Percentiles rank a stretch among this genome's conserved stretches.
phyloP scores from a whole-genome alignment of 2,329 filamentous ascomycete species.

The Fusarium pseudonygamai region DNA sequence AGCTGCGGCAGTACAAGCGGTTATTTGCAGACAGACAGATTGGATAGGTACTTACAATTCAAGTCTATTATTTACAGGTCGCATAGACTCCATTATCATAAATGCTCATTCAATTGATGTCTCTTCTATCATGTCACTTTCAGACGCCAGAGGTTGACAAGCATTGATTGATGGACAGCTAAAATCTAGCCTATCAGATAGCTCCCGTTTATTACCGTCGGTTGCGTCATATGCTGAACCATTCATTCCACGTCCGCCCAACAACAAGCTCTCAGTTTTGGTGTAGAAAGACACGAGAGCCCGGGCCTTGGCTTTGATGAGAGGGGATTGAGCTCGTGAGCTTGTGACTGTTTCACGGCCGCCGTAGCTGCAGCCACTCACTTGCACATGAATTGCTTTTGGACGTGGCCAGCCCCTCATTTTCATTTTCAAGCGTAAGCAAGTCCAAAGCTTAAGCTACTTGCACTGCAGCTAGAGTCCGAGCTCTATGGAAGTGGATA shows the following conservation, averaged over 20 bases:
- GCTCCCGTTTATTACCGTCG: conserved; percentile 13
- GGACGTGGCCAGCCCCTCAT: conserved; percentile 23
- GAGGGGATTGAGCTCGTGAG: not conserved
- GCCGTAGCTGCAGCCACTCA: conserved; percentile 22
- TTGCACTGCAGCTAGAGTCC: not conserved
- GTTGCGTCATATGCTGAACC: conserved; percentile 17
- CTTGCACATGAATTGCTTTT: conserved; percentile 28
- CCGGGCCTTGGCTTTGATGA: not conserved
- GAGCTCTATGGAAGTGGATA: not conserved
- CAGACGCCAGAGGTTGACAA: not conserved
- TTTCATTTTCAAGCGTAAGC: conserved; percentile 21
- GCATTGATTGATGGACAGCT: not conserved
- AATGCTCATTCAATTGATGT: too few relatives aligned
- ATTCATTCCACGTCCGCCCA: conserved; percentile 18
- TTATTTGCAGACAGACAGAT: not conserved
- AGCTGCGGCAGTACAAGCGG: not conserved
- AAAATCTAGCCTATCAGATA: not conserved
- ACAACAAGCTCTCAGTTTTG: conserved; percentile 1
- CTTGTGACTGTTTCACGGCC: conserved; percentile 19
- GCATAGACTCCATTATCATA: not conserved
- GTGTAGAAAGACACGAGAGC: not conserved
- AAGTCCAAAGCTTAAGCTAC: conserved; percentile 12
- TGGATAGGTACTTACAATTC: not conserved
- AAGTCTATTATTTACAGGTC: not conserved
- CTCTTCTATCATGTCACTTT: not conserved